phyloP scores from a whole-genome alignment of 306 rosid genomes.

The Lupinus albus region DNA sequence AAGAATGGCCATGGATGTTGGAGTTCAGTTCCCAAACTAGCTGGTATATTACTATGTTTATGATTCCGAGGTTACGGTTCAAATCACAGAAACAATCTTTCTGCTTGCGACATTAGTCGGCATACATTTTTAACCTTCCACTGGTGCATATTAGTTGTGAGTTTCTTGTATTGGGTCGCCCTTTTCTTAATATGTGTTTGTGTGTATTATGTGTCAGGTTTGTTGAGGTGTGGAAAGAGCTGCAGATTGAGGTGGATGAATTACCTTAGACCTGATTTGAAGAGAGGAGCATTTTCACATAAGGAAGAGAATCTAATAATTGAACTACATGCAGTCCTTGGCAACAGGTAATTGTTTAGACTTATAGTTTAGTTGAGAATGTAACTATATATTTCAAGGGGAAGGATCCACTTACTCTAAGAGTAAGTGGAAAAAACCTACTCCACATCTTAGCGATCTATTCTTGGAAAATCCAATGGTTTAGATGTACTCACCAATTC shows the following conservation, averaged over 20 bases:
- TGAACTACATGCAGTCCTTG: constrained; percentile 85
- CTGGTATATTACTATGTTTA: constrained; percentile 53
- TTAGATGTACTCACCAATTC: too few relatives aligned
- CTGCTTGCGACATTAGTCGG: too few relatives aligned
- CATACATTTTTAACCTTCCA: background rate
- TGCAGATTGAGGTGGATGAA: constrained; percentile 97
- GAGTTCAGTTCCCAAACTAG: constrained; percentile 95
- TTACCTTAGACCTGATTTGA: constrained; percentile 92
- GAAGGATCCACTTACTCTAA: too few relatives aligned
- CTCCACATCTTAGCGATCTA: too few relatives aligned
- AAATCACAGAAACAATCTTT: too few relatives aligned
- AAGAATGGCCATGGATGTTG: constrained; percentile 97
- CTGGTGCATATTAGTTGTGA: too few relatives aligned
- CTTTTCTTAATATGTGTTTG: background rate
- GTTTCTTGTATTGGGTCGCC: too few relatives aligned
- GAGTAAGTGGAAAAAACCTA: too few relatives aligned
- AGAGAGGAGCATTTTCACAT: constrained; percentile 90
- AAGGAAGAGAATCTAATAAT: constrained; percentile 83
- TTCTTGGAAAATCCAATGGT: too few relatives aligned
- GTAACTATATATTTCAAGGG: too few relatives aligned
- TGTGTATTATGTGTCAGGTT: constrained; percentile 50
- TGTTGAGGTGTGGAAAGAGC: constrained; percentile 94
- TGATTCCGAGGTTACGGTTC: too few relatives aligned
- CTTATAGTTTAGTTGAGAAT: too few relatives aligned
- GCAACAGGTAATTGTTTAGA: constrained; percentile 59